Evolutionary conservation across 768 basidiomycete species (phyloP), one percentile per base, ranked within the genome.

Genomic region (Clathrus columnatus): DNA sequence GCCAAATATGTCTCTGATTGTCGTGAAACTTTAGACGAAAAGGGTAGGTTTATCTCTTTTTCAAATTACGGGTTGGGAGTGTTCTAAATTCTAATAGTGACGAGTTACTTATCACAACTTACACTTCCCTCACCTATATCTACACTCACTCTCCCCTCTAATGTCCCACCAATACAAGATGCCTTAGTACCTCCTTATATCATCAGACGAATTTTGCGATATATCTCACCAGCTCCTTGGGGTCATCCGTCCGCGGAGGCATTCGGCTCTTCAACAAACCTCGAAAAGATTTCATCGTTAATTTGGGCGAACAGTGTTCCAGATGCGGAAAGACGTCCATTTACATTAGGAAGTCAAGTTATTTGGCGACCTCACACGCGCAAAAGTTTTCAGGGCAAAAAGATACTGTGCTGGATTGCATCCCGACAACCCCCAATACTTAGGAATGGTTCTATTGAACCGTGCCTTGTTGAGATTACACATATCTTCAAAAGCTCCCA

Each of bases 141-240:
- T 5, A 69, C 70, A 0, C 50, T 72, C 18, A 50, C 69, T 5
- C 59, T 73, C 21, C 44, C 59, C 8, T 27, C 57, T 3, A 32
- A 55, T 26, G 62, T 63, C n/a, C 56, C 52, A 0, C 54, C 62
- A 0, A 53, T 64, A 2, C 66, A 60, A 10, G 60, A 47, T 20
- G 5, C 26, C 28, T 23, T 6, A 23, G 18, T 60, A 6, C 26
- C 51, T 16, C 51, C 42, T 27, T 53, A 65, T 4, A 58, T 72
- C n/a, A 60, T 73, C 18, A 64, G 69, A 7, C 69, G 72, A 18
- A 66, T 84, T 26, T 69, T 89, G 50, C 86, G 87, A 14, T 85
- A 82, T 61, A 70, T 82, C 42, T 91, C 89, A 0, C 83, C 80
- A 45, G 72, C 78, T 36, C 84, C 87, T 2, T 92, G 90, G 90